Evolutionary conservation across 441 rosid genomes (phyloP), one percentile per base, ranked within the genome.

Genomic region (Arabidopsis lyrata): DNA sequence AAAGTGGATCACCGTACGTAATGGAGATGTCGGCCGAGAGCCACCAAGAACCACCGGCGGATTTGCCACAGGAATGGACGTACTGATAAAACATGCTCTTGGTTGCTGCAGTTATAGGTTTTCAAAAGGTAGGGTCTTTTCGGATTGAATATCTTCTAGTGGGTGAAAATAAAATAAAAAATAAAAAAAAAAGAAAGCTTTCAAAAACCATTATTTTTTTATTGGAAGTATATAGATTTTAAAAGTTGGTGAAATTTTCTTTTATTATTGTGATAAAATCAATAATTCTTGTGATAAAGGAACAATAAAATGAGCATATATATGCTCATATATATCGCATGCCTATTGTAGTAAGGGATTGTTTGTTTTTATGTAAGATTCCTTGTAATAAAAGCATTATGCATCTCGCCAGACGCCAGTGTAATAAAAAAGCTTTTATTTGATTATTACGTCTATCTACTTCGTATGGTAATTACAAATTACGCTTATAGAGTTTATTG

Each of bases 31-130:
- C 85, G 63, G 80, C 74, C n/a, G 60, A 64, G 63, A 84, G 77
- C 36, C 77, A 81, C 60, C 78, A 81, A 70, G 95, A 87, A 24
- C 73, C 45, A 65, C 68, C 63, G 22, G 68, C 82, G 14, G 80
- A 71, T 77, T 81, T 93, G 47, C 98, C 97, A 45, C 93, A 87
- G 9, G 98, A 93, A 66, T 91, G 98, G 97, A 86, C 92, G 10
- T 93, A 90, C 60, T 93, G 84, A 87, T 18, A 36, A 38, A 50
- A 71, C 68, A 44, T 77, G 76, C 68, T 66, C 63, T 65, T 70
- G 58, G 39, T 63, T 70, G 62, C 45, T 62, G 53, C 35, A 56
- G 61, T 49, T 65, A 6, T 50, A 77, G 80, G 63, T 58, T 57
- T 58, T 65, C 41, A 70, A 31, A 70, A 63, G 79, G 70, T 76